phyloP scores from a whole-genome alignment of 345 rosid genomes.

The Excoecaria agallocha region DNA sequence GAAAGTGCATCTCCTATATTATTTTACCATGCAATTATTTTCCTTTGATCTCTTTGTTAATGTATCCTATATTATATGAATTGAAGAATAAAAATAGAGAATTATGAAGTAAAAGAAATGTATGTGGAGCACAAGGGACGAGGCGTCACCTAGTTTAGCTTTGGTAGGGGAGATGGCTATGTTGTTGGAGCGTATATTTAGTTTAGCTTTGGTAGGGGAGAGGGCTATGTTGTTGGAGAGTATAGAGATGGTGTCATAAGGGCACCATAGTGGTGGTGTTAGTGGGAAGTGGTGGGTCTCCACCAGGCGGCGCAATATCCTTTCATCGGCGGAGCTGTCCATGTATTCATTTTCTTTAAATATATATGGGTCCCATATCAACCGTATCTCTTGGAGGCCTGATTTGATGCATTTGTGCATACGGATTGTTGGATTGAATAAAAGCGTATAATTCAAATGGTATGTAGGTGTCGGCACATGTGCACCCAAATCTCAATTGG shows the following conservation, averaged over 20 bases:
- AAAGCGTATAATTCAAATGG: too few relatives aligned
- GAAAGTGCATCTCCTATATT: too few relatives aligned
- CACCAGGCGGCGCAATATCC: constrained; percentile 11
- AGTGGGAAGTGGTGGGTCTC: constrained; percentile 7
- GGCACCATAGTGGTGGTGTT: constrained; percentile 10
- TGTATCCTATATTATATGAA: too few relatives aligned
- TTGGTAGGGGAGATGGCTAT: background rate
- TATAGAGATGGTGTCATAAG: constrained; percentile 10
- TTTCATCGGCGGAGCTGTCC: background rate
- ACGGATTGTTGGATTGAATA: too few relatives aligned
- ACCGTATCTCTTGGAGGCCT: rapidly evolving
- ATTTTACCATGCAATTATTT: too few relatives aligned
- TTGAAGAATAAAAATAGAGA: background rate
- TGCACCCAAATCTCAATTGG: too few relatives aligned
- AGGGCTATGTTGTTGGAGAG: background rate
- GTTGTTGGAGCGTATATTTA: background rate
- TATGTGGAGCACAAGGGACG: too few relatives aligned
- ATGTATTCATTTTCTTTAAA: background rate
- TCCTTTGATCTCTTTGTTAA: too few relatives aligned
- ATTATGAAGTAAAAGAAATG: too few relatives aligned
- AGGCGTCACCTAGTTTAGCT: too few relatives aligned
- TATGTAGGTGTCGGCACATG: too few relatives aligned
- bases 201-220: background rate
- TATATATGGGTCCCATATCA: background rate
- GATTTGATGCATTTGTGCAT: too few relatives aligned